Evolutionary conservation across 176 grass and related monocot species (phyloP).

Genomic region (Phoenix roebelenii): DNA sequence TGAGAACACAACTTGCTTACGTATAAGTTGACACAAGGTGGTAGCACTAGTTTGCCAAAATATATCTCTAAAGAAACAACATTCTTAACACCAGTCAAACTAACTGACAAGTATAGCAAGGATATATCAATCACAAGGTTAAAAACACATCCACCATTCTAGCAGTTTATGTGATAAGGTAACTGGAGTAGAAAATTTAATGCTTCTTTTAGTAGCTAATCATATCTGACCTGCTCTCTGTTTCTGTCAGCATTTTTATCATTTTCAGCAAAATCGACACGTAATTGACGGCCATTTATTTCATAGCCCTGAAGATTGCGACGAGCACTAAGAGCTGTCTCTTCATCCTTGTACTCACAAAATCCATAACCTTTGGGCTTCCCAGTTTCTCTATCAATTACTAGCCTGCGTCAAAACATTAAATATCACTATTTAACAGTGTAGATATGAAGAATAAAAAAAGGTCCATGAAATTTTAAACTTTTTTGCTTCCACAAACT

Average conservation of each 20-base stretch:
- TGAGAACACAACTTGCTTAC: no score
- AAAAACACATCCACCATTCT: no score
- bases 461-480: no score
- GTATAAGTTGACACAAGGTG: no score
- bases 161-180: background rate
- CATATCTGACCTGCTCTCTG: slow-evolving; percentile 84
- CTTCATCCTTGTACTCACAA: slow-evolving; percentile 98
- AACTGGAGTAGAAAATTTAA: slow-evolving; percentile 22
- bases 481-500: no score
- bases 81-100: no score
- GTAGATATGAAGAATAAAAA: no score
- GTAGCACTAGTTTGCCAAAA: no score
- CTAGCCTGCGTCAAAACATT: slow-evolving; percentile 51
- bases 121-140: no score
- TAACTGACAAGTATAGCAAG: no score
- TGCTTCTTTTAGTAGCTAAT: slow-evolving; percentile 23
- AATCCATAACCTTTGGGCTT: slow-evolving; percentile 99
- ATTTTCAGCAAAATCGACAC: slow-evolving; percentile 99
- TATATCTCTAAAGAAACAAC: no score
- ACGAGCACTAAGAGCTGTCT: slow-evolving; percentile 93
- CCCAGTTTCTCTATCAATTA: slow-evolving; percentile 89
- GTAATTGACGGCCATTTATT: slow-evolving; percentile 88
- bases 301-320: slow-evolving; percentile 97
- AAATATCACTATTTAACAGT: background rate
- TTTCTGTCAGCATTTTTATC: slow-evolving; percentile 92